Evolutionary conservation across 148 eudicot species (phyloP).

Genomic region (Chenopodium album): DNA sequence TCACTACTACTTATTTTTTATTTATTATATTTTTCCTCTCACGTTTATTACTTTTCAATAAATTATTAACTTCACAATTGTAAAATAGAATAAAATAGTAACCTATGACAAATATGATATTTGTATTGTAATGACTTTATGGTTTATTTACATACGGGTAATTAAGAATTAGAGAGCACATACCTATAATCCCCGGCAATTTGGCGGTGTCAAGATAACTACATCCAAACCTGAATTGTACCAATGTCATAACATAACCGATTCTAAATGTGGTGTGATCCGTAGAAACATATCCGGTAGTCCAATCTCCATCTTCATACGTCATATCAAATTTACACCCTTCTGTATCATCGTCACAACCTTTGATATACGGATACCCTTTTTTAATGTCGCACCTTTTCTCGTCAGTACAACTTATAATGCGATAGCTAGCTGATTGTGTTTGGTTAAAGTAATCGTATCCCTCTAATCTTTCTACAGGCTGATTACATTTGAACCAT

Average conservation of each 20-base stretch:
- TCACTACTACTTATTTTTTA: no score
- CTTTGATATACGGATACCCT: background rate
- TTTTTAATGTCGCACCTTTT: background rate
- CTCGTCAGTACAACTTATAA: background rate
- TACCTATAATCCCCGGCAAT: background rate
- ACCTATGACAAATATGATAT: no score
- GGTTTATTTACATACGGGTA: no score
- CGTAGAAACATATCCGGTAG: background rate
- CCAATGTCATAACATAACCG: background rate
- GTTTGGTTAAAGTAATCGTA: background rate
- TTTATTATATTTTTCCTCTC: no score
- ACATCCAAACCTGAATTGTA: background rate
- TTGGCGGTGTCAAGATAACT: background rate
- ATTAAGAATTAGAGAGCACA: background rate
- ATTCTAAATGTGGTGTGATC: background rate
- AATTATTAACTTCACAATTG: no score
- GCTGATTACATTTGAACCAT: slow-evolving; percentile 4
- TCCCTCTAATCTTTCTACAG: background rate
- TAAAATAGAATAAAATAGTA: no score
- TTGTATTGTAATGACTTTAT: no score
- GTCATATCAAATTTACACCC: background rate
- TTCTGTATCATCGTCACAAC: background rate
- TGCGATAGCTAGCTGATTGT: background rate
- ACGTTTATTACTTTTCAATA: no score
- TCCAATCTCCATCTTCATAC: background rate